These are phyloP conservation scores for Blakeslea trispora DNA, from an alignment of 371 early-diverging fungal genomes.

Conservation along the genomic window DNA sequence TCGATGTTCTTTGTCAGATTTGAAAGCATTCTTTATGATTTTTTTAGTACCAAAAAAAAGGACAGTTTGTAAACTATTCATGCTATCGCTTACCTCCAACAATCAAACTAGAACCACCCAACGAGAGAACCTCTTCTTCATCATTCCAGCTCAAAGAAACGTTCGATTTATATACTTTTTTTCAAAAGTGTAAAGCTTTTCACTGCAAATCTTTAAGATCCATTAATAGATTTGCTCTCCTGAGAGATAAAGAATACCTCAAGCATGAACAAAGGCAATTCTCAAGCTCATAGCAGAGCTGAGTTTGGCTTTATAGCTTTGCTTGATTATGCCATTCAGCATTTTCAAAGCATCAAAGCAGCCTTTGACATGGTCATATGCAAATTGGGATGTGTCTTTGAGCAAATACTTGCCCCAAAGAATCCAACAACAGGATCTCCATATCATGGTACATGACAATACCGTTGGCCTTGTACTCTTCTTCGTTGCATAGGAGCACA, in stretches of 20 bases:
- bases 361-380: conserved; percentile 3
- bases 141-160: background rate
- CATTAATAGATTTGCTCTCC: background rate
- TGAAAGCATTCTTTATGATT: background rate
- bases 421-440: background rate
- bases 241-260: conserved; percentile 1
- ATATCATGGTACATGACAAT: background rate
- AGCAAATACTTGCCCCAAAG: background rate
- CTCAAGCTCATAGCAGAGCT: background rate
- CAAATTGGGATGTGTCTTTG: background rate
- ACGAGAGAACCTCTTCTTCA: background rate
- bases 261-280: background rate
- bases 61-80: background rate
- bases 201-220: background rate
- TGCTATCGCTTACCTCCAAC: background rate
- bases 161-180: background rate
- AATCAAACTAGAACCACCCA: background rate
- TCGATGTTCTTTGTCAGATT: background rate
- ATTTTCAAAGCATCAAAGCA: background rate
- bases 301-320: too few relatives aligned
- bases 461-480: background rate
- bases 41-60: background rate
- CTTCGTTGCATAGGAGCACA: background rate
- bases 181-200: conserved; percentile 1
- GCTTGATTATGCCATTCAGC: background rate